Percentiles rank a stretch among this genome's conserved stretches.
phyloP scores from a whole-genome alignment of 805 yeast species.

The Kazachstania bromeliacearum region DNA sequence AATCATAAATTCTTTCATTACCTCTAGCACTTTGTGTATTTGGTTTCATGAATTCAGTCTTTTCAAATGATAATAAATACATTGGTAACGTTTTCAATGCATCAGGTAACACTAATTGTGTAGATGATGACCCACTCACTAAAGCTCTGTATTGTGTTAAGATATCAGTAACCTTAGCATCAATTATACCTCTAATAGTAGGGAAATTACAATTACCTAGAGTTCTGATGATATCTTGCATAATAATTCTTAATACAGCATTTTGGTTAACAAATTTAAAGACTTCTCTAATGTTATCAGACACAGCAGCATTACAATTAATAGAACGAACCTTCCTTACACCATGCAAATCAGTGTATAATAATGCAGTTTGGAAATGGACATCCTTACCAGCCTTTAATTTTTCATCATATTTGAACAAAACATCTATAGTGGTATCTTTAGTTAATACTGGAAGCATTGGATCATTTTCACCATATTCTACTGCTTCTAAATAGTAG shows the following conservation, averaged over 20 bases:
- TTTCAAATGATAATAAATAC: conserved; percentile 58
- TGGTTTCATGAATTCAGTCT: conserved; percentile 48
- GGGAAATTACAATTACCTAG: conserved; percentile 35
- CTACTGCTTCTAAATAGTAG: conserved; percentile 55
- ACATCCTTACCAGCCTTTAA: conserved; percentile 58
- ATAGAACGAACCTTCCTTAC: conserved; percentile 76
- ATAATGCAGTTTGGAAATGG: conserved; percentile 82
- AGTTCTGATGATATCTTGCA: conserved; percentile 39
- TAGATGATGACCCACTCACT: conserved; percentile 32
- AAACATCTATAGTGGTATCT: conserved; percentile 59
- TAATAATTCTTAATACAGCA: conserved; percentile 42
- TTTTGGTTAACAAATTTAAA: conserved; percentile 77
- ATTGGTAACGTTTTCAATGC: conserved; percentile 64
- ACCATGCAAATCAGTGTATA: conserved; percentile 75
- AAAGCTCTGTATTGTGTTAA: conserved; percentile 48
- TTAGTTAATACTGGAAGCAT: conserved; percentile 54
- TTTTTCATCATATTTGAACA: conserved; percentile 69
- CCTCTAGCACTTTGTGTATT: conserved; percentile 34
- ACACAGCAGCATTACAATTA: conserved; percentile 72
- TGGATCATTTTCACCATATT: conserved; percentile 46
- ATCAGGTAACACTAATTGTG: conserved; percentile 71
- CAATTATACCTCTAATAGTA: conserved; percentile 45
- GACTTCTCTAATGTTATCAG: conserved; percentile 62
- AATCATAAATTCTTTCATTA: conserved; percentile 53
- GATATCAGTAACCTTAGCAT: conserved; percentile 43